These are phyloP conservation scores for Penicillium cinerascens DNA, from an alignment of 495 filamentous ascomycete genomes.

Conservation along the genomic window DNA sequence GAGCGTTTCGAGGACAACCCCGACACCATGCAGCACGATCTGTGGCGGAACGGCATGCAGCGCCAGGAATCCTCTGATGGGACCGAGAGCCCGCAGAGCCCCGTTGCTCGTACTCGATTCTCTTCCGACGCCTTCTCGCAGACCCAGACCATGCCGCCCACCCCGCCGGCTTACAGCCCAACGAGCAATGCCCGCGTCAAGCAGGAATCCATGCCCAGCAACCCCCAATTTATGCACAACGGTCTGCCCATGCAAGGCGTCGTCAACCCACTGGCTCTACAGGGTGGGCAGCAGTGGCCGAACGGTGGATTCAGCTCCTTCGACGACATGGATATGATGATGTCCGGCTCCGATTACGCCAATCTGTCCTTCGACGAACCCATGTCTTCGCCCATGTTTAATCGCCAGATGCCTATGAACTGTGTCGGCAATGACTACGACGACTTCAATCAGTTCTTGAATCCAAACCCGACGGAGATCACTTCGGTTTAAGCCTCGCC, in stretches of 20 bases:
- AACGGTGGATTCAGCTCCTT: constrained; percentile 30
- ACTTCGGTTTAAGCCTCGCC: constrained; percentile 31
- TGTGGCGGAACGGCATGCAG: constrained; percentile 50
- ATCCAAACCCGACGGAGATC: constrained; percentile 43
- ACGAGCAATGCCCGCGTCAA: constrained; percentile 29
- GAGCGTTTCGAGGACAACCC: constrained; percentile 60
- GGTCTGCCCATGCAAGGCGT: constrained; percentile 35
- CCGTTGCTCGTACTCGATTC: constrained; percentile 33
- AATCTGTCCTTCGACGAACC: constrained; percentile 37
- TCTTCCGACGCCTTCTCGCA: constrained; percentile 35
- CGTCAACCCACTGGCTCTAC: constrained; percentile 39
- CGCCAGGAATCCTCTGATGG: constrained; percentile 51
- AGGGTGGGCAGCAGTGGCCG: constrained; percentile 32
- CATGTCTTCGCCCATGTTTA: constrained; percentile 39
- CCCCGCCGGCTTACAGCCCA: constrained; percentile 39
- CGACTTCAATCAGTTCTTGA: constrained; percentile 44
- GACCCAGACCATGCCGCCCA: constrained; percentile 30
- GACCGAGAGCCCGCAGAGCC: constrained; percentile 50
- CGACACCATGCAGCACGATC: constrained; percentile 50
- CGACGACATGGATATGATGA: constrained; percentile 44
- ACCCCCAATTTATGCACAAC: constrained; percentile 13
- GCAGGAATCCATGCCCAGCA: constrained; percentile 25
- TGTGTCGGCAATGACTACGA: constrained; percentile 42
- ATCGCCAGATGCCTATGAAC: constrained; percentile 36
- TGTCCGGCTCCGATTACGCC: constrained; percentile 32